Evolutionary conservation across 495 filamentous ascomycete genomes (phyloP).

Genomic region (Entonaema liquescens): DNA sequence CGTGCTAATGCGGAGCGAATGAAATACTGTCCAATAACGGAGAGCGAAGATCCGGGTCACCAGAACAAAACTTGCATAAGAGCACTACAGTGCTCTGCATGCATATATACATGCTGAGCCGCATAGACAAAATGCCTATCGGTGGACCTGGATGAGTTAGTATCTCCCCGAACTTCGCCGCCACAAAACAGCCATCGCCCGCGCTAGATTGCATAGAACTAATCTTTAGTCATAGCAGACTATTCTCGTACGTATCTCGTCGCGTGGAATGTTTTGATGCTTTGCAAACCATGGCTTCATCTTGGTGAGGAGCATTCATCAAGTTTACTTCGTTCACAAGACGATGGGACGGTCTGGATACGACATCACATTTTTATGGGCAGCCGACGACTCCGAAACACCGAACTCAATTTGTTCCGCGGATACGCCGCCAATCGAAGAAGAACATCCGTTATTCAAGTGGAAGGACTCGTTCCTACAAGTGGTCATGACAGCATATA

Average conservation of each 20-base stretch:
- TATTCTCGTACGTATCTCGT: background rate
- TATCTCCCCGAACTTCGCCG: background rate
- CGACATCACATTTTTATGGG: constrained; percentile 32
- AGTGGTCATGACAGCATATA: constrained; percentile 33
- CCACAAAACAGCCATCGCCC: background rate
- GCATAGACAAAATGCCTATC: constrained; percentile 11
- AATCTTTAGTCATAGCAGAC: background rate
- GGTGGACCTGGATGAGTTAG: background rate
- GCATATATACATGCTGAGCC: constrained; percentile 20
- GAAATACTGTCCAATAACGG: constrained; percentile 26
- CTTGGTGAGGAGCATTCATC: constrained; percentile 1
- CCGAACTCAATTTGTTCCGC: constrained; percentile 36
- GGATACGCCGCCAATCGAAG: constrained; percentile 34
- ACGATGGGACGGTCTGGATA: constrained; percentile 41
- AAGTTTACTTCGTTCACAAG: constrained; percentile 15
- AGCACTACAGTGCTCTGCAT: constrained; percentile 39
- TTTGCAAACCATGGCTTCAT: constrained; percentile 18
- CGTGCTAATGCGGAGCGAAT: constrained; percentile 31
- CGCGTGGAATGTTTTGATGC: constrained; percentile 14
- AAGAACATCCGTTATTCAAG: constrained; percentile 31
- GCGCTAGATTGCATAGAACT: background rate
- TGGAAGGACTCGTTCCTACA: constrained; percentile 37
- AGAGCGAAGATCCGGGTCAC: constrained; percentile 28
- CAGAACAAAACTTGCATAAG: constrained; percentile 32
- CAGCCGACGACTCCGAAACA: constrained; percentile 32